phyloP scores from a whole-genome alignment of 2,329 filamentous ascomycete species.

The Penicillium sp. region DNA sequence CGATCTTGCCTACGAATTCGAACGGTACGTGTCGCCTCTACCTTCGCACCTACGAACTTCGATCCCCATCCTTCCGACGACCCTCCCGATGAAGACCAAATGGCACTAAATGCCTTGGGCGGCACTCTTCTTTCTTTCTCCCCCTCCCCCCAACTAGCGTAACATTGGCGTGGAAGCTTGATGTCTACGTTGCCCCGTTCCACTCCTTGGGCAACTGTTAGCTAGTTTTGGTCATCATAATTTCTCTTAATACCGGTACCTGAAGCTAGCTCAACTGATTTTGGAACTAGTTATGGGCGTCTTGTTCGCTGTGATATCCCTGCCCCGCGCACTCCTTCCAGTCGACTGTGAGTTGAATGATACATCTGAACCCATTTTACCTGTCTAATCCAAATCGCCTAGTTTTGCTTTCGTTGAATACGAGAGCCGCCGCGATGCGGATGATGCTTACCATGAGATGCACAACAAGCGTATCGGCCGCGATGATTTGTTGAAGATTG shows the following conservation, averaged over 20 bases:
- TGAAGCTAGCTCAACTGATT: slow-evolving; percentile 38
- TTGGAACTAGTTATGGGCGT: slow-evolving; percentile 75
- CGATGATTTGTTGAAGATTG: slow-evolving; percentile 95
- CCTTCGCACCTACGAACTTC: slow-evolving; percentile 34
- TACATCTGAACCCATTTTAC: slow-evolving; percentile 3
- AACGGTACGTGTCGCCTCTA: slow-evolving; percentile 83
- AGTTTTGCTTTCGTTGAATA: slow-evolving; percentile 99
- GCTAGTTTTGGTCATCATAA: slow-evolving; percentile 13
- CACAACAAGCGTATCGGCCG: slow-evolving; percentile 98
- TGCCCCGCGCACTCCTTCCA: slow-evolving; percentile 87
- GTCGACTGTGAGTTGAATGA: slow-evolving; percentile 76
- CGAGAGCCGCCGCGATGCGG: slow-evolving; percentile 94
- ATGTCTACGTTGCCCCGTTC: slow-evolving; percentile 5
- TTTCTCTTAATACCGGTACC: slow-evolving; percentile 2
- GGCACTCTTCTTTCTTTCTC: background rate
- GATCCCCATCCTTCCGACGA: slow-evolving; percentile 21
- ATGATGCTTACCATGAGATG: slow-evolving; percentile 99
- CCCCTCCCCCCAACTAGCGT: slow-evolving; percentile 2
- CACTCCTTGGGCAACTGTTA: slow-evolving; percentile 1
- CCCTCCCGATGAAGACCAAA: slow-evolving; percentile 11
- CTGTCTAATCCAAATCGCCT: slow-evolving; percentile 1
- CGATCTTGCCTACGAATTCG: slow-evolving; percentile 99
- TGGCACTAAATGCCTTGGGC: slow-evolving; percentile 1
- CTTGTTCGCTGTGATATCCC: slow-evolving; percentile 98
- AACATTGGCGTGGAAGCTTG: slow-evolving; percentile 3